Conservation (phyloP, 2,329 filamentous ascomycete genomes). For the Cladobotryum mycophilum region DNA sequence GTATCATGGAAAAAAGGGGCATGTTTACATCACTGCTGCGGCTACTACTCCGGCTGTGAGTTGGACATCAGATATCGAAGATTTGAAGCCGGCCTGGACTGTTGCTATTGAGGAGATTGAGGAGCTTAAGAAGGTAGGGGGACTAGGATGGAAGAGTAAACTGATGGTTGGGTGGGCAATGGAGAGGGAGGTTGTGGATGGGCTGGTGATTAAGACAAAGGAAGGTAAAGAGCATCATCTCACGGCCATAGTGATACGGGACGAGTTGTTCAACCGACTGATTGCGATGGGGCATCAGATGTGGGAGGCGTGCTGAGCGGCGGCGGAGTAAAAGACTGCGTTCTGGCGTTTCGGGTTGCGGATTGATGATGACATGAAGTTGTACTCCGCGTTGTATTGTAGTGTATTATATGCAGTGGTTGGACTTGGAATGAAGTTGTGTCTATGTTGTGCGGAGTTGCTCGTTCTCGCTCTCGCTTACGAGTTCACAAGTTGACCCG, state of each 20-base stretch:
- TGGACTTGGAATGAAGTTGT: no score
- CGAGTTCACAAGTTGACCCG: no score
- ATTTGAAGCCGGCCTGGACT: constrained; percentile 59
- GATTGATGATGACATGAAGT: no score
- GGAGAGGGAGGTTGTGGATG: constrained; percentile 67
- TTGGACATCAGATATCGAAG: constrained; percentile 51
- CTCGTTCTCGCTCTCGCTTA: no score
- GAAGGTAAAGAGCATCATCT: constrained; percentile 51
- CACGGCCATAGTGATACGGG: constrained; percentile 65
- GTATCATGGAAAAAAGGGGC: constrained; percentile 64
- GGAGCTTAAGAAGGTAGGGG: constrained; percentile 73
- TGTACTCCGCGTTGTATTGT: no score
- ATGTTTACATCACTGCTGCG: constrained; percentile 62
- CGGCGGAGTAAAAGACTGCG: no score
- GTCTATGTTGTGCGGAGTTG: no score
- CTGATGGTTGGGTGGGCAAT: constrained; percentile 75
- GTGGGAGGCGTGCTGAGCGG: constrained; percentile 55
- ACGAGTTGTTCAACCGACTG: constrained; percentile 76
- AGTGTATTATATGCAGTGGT: no score
- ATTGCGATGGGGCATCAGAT: constrained; percentile 73
- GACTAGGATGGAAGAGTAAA: constrained; percentile 79
- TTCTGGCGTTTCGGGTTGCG: no score
- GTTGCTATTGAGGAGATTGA: constrained; percentile 63
- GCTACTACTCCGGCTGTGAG: constrained; percentile 63
- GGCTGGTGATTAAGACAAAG: constrained; percentile 59